Percentiles rank a stretch among this genome's conserved stretches.
phyloP scores from a whole-genome alignment of 2,329 filamentous ascomycete genomes.

The Monosporascus sp. region DNA sequence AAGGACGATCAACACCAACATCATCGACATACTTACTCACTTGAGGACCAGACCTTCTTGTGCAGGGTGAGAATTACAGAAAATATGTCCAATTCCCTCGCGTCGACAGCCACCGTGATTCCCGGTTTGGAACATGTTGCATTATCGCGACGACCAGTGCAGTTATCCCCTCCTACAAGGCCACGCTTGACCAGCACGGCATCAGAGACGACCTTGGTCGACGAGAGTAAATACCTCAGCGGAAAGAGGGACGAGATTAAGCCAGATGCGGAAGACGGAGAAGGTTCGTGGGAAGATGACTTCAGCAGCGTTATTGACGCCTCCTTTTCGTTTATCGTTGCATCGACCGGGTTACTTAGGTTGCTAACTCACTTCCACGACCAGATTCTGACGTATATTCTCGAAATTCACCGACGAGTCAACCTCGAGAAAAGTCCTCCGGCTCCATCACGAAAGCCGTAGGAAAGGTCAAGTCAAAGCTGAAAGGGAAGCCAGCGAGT shows the following conservation, averaged over 20 bases:
- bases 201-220: conserved; percentile 17
- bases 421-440: conserved; percentile 3
- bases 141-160: not conserved
- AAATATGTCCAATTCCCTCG: not conserved
- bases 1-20: not conserved
- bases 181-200: conserved; percentile 10
- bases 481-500: conserved; percentile 7
- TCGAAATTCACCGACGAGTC: conserved; percentile 3
- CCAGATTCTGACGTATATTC: conserved; percentile 4
- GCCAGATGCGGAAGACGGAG: conserved; percentile 1
- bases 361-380: not conserved
- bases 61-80: not conserved
- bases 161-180: not conserved
- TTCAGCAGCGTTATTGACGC: not conserved
- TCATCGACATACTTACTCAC: not conserved
- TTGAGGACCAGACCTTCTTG: too few relatives aligned
- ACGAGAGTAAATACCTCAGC: not conserved
- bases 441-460: conserved; percentile 9
- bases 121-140: not conserved
- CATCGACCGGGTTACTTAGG: too few relatives aligned
- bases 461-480: conserved; percentile 17
- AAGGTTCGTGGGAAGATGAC: conserved; percentile 7
- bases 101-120: not conserved
- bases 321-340: too few relatives aligned
- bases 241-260: not conserved